phyloP scores from a whole-genome alignment of 2,329 filamentous ascomycete genomes.

The Cordyceps javanica region DNA sequence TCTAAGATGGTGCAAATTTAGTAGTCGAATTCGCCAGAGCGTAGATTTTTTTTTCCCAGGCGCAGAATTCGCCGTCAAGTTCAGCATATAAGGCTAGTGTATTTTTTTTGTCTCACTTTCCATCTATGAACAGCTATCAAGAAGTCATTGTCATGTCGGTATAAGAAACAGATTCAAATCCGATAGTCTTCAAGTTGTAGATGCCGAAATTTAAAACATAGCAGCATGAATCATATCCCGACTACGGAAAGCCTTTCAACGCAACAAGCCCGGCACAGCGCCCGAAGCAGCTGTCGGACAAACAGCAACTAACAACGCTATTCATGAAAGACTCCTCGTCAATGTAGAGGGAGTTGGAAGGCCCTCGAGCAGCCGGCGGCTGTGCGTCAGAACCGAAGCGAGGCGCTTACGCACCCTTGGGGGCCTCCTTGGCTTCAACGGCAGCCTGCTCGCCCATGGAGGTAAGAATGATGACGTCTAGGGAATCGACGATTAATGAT shows the following conservation, averaged over 20 bases:
- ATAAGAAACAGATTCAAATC: conserved; percentile 13
- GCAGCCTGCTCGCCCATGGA: conserved; percentile 94
- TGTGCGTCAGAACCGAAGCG: conserved; percentile 2
- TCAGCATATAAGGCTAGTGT: not conserved
- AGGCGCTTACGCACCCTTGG: conserved; percentile 32
- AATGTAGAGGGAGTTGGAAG: conserved; percentile 6
- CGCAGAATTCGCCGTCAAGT: not conserved
- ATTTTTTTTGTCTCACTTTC: conserved; percentile 14
- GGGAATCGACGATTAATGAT: conserved; percentile 18
- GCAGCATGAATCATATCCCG: conserved; percentile 10
- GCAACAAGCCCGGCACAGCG: conserved; percentile 8
- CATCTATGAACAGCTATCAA: conserved; percentile 6
- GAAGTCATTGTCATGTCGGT: conserved; percentile 2
- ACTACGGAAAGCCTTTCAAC: conserved; percentile 8
- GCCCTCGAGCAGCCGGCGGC: conserved; percentile 3
- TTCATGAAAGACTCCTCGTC: conserved; percentile 11
- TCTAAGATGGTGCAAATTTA: no score
- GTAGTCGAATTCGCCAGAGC: not conserved
- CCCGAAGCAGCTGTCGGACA: conserved; percentile 4
- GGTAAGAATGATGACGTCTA: conserved; percentile 86
- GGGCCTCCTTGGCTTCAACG: conserved; percentile 92
- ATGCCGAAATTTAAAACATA: conserved; percentile 7
- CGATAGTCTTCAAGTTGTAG: conserved; percentile 8
- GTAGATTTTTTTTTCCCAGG: no score
- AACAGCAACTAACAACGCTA: conserved; percentile 12